Evolutionary conservation across 495 filamentous ascomycete species (phyloP).

Genomic region (Annulohypoxylon stygium): DNA sequence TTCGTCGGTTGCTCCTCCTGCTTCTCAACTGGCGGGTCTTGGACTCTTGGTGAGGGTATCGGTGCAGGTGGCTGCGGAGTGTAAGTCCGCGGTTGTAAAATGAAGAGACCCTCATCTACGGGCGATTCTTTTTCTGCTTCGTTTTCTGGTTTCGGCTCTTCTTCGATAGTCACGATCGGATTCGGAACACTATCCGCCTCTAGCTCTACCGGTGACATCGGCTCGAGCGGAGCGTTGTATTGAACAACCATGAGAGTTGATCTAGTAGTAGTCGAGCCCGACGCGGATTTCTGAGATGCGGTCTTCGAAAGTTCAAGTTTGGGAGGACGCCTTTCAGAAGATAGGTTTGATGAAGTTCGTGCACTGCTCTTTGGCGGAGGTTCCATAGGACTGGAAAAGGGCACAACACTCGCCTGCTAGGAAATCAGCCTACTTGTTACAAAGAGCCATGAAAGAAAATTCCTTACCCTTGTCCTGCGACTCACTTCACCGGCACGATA

Average conservation of each 20-base stretch:
- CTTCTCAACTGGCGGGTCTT: slow-evolving; percentile 41
- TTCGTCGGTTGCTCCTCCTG: slow-evolving; percentile 51
- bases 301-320: slow-evolving; percentile 33
- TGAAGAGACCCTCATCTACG: slow-evolving; percentile 57
- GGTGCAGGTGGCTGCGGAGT: slow-evolving; percentile 64
- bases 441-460: slow-evolving; percentile 11
- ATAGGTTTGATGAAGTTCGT: slow-evolving; percentile 32
- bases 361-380: slow-evolving; percentile 38
- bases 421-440: slow-evolving; percentile 23
- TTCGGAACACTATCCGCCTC: slow-evolving; percentile 37
- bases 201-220: slow-evolving; percentile 36
- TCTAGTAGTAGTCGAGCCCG: slow-evolving; percentile 33
- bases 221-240: slow-evolving; percentile 36
- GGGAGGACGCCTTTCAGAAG: slow-evolving; percentile 34
- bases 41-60: slow-evolving; percentile 58
- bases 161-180: slow-evolving; percentile 26
- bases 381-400: slow-evolving; percentile 33
- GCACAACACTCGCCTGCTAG: slow-evolving; percentile 36
- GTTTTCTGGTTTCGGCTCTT: slow-evolving; percentile 33
- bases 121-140: slow-evolving; percentile 36
- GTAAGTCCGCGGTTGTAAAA: slow-evolving; percentile 67
- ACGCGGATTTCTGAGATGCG: slow-evolving; percentile 31
- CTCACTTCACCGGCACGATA: slow-evolving; percentile 79
- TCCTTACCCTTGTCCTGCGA: slow-evolving; percentile 68
- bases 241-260: slow-evolving; percentile 44